A percentile compares a stretch with the other conserved stretches of the same genome.
These are phyloP conservation scores for Terfezia boudieri DNA, from an alignment of 495 filamentous ascomycete species.

Conservation along the genomic window DNA sequence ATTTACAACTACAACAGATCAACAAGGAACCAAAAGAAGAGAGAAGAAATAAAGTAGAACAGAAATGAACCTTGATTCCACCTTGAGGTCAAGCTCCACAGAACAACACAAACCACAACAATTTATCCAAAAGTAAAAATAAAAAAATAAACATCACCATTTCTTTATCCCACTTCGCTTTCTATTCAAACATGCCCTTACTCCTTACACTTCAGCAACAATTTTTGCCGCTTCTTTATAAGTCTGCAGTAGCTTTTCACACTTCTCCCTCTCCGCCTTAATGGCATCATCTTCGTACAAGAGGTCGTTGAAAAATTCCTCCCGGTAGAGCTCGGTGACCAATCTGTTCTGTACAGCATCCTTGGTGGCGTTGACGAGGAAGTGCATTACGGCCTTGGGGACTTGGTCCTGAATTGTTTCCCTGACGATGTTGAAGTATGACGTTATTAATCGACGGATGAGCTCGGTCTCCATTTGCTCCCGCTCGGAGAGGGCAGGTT, in stretches of 20 bases:
- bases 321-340: conserved; percentile 86
- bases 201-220: conserved; percentile 54
- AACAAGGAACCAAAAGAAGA: no score
- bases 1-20: no score
- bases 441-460: conserved; percentile 84
- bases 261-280: conserved; percentile 94
- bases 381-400: conserved; percentile 96
- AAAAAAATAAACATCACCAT: no score
- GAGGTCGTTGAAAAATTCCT: conserved; percentile 76
- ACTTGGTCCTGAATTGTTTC: conserved; percentile 96
- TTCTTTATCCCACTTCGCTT: no score
- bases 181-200: no score
- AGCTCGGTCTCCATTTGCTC: conserved; percentile 94
- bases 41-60: no score
- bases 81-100: no score
- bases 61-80: no score
- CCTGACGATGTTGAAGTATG: conserved; percentile 95
- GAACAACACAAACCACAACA: no score
- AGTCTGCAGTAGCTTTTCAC: conserved; percentile 76
- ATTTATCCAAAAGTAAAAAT: no score
- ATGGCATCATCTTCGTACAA: conserved; percentile 94
- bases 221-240: conserved; percentile 96
- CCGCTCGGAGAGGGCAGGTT: conserved; percentile 78
- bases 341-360: conserved; percentile 92
- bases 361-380: conserved; percentile 93